Evolutionary conservation across 352 stramenopile genomes (phyloP).

Genomic region (Thalassiosira exigua): DNA sequence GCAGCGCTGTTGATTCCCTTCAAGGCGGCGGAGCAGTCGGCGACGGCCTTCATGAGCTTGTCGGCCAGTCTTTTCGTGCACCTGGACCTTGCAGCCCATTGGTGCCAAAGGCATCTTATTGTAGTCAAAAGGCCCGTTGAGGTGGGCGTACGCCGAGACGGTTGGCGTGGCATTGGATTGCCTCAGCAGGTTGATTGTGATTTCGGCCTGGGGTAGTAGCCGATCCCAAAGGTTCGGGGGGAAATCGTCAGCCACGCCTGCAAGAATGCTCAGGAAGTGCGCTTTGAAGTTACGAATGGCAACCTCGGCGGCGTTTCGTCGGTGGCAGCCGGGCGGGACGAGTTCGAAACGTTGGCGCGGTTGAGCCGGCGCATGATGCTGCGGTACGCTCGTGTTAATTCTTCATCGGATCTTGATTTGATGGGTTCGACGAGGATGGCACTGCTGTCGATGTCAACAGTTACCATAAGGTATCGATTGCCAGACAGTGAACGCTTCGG

Average conservation of each 20-base stretch:
- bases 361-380: conserved; percentile 14
- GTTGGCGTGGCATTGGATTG: conserved; percentile 36
- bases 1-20: no score
- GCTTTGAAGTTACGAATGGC: conserved; percentile 68
- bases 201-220: conserved; percentile 54
- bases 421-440: conserved; percentile 58
- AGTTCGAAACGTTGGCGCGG: conserved; percentile 49
- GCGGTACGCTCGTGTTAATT: conserved; percentile 48
- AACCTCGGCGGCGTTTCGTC: conserved; percentile 48
- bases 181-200: conserved; percentile 63
- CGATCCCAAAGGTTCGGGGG: conserved; percentile 58
- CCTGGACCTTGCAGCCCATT: no score
- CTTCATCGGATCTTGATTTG: conserved; percentile 19
- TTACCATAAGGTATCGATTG: conserved; percentile 66
- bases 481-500: conserved; percentile 42
- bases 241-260: conserved; percentile 44
- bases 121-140: conserved; percentile 46
- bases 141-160: conserved; percentile 38
- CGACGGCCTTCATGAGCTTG: conserved; percentile 25
- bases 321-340: no score
- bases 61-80: conserved; percentile 35
- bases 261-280: conserved; percentile 62
- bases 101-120: conserved; percentile 33
- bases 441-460: no score
- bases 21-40: no score